A percentile compares a stretch with the other conserved stretches of the same genome.
Evolutionary conservation across 768 basidiomycete genomes (phyloP).

Genomic region (Lactarius indigo): DNA sequence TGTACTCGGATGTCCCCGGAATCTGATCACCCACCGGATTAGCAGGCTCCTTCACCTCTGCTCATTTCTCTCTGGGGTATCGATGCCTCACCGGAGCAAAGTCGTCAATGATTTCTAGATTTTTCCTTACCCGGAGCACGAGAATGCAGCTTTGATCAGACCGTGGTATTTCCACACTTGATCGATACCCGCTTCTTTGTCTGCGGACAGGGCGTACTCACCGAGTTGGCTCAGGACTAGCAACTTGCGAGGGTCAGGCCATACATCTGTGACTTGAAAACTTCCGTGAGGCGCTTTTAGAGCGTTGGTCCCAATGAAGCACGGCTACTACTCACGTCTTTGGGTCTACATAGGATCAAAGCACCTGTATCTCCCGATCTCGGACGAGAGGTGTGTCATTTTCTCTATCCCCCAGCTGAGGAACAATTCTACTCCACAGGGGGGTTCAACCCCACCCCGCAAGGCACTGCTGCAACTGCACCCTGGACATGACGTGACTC

Average conservation of each 20-base stretch:
- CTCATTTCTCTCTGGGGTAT: background rate
- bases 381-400: background rate
- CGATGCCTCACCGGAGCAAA: background rate
- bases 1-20: constrained; percentile 1
- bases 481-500: background rate
- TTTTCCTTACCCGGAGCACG: background rate
- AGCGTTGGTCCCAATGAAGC: background rate
- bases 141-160: background rate
- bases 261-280: constrained; percentile 6
- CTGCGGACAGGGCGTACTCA: background rate
- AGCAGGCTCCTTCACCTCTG: background rate
- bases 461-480: background rate
- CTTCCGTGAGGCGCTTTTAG: constrained; percentile 2
- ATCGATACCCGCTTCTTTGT: background rate
- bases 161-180: background rate
- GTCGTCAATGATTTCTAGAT: background rate
- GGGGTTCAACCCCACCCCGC: background rate
- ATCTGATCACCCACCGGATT: background rate
- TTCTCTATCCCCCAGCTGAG: background rate
- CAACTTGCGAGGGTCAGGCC: background rate
- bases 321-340: background rate
- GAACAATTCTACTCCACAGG: background rate
- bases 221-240: background rate
- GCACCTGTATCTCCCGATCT: background rate
- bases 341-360: background rate